Percentiles rank a stretch among this genome's conserved stretches.
These are phyloP conservation scores for Picochlorum sp. DNA, from an alignment of 139 green algal species.

Conservation along the genomic window DNA sequence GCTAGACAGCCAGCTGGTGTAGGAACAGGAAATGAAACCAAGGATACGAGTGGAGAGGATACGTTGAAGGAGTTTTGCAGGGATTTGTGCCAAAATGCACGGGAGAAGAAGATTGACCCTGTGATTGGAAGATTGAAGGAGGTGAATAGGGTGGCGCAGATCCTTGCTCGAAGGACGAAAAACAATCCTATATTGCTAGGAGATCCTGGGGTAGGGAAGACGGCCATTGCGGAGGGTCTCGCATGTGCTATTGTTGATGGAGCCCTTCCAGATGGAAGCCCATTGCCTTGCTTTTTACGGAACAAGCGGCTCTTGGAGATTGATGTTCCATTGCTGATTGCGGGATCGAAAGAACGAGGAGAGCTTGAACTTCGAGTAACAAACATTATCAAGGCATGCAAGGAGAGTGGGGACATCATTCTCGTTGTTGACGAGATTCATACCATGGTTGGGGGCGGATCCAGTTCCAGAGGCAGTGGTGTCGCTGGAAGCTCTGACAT, in stretches of 20 bases:
- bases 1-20: neutral
- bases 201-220: constrained; percentile 90
- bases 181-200: constrained; percentile 98
- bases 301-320: constrained; percentile 86
- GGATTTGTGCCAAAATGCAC: constrained; percentile 74
- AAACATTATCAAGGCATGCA: constrained; percentile 70
- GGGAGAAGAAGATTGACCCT: constrained; percentile 72
- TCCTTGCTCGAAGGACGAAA: constrained; percentile 75
- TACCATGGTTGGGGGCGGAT: constrained; percentile 86
- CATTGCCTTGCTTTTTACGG: constrained; percentile 76
- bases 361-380: constrained; percentile 94
- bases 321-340: constrained; percentile 86
- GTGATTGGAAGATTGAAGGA: constrained; percentile 86
- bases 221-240: constrained; percentile 86
- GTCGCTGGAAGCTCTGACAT: constrained; percentile 86
- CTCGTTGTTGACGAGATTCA: constrained; percentile 92
- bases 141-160: constrained; percentile 80
- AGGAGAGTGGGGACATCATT: constrained; percentile 75
- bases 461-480: constrained; percentile 38
- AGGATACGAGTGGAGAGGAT: constrained; percentile 21
- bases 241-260: constrained; percentile 65
- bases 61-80: constrained; percentile 79
- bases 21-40: neutral
- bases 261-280: constrained; percentile 39
- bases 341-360: constrained; percentile 87